Evolutionary conservation across 2,329 filamentous ascomycete genomes (phyloP).

Genomic region (Tolypocladium amazonense): DNA sequence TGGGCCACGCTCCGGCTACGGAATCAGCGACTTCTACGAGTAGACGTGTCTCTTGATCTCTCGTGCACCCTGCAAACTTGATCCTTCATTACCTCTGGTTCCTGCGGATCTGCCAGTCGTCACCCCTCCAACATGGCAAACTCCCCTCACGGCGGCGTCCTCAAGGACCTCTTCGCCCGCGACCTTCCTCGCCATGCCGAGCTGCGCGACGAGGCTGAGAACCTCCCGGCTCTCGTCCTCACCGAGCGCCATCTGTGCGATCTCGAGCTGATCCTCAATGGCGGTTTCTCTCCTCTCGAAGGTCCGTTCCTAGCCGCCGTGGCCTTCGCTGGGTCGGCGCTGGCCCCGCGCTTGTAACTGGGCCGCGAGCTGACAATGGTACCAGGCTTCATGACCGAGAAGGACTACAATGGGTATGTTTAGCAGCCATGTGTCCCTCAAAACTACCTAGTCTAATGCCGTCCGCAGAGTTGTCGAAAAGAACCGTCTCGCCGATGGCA

Average conservation of each 20-base stretch:
- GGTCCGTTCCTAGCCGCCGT: slow-evolving; percentile 42
- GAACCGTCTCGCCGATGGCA: slow-evolving; percentile 76
- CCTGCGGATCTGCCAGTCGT: slow-evolving; percentile 3
- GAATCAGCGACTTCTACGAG: not conserved
- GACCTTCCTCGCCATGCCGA: slow-evolving; percentile 75
- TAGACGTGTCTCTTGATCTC: not conserved
- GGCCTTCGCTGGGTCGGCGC: not conserved
- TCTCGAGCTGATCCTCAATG: slow-evolving; percentile 92
- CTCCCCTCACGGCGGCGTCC: slow-evolving; percentile 77
- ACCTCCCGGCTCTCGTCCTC: slow-evolving; percentile 71
- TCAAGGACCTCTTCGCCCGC: slow-evolving; percentile 95
- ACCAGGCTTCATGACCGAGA: slow-evolving; percentile 89
- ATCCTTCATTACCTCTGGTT: not conserved
- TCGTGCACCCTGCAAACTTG: not conserved
- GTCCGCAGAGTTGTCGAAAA: slow-evolving; percentile 68
- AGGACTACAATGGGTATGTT: slow-evolving; percentile 85
- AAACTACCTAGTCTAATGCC: not conserved
- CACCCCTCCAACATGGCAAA: slow-evolving; percentile 44
- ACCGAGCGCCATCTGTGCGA: slow-evolving; percentile 95
- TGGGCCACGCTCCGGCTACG: slow-evolving; percentile 5
- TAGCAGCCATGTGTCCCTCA: not conserved
- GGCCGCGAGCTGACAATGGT: not conserved
- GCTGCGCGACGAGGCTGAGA: slow-evolving; percentile 77
- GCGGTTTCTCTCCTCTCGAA: slow-evolving; percentile 95
- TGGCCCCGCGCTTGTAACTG: not conserved